Percentiles rank a stretch among this genome's conserved stretches.
Evolutionary conservation across 176 grass and related monocot species (phyloP).

Genomic region (sorghum (Sorghum bicolor)): DNA sequence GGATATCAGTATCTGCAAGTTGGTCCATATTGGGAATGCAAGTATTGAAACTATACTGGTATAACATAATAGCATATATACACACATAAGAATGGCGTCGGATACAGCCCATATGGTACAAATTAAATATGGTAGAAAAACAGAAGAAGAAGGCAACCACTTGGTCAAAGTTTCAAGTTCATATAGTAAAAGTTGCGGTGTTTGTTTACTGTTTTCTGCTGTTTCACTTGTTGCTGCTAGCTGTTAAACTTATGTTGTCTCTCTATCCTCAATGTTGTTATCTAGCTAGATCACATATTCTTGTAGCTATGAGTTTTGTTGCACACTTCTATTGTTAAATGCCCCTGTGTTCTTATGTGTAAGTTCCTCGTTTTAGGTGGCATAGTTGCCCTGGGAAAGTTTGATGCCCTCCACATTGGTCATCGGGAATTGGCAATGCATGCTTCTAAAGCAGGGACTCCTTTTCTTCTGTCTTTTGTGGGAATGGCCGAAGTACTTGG

Average conservation of each 20-base stretch:
- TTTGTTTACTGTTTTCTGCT: not conserved
- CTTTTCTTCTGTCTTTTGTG: slow-evolving; percentile 95
- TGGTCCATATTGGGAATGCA: not conserved
- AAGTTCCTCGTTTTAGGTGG: slow-evolving; percentile 62
- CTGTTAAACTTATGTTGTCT: not conserved
- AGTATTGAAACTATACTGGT: not conserved
- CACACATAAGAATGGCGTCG: not conserved
- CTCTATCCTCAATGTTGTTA: not conserved
- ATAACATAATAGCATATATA: not conserved
- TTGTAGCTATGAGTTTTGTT: not conserved
- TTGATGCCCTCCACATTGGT: slow-evolving; percentile 97
- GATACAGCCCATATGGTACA: not conserved
- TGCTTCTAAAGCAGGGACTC: slow-evolving; percentile 75
- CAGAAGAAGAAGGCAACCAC: not conserved
- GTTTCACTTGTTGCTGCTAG: not conserved
- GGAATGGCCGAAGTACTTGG: slow-evolving; percentile 97
- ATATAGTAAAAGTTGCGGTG: not conserved
- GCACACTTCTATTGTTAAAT: not conserved
- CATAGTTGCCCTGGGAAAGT: slow-evolving; percentile 97
- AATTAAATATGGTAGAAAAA: not conserved
- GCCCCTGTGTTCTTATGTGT: not conserved
- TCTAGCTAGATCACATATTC: not conserved
- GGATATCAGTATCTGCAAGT: not conserved
- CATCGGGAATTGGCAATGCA: slow-evolving; percentile 87
- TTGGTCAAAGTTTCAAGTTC: not conserved